Evolutionary conservation across 2,329 filamentous ascomycete species (phyloP).

Genomic region (Talaromyces sp.): DNA sequence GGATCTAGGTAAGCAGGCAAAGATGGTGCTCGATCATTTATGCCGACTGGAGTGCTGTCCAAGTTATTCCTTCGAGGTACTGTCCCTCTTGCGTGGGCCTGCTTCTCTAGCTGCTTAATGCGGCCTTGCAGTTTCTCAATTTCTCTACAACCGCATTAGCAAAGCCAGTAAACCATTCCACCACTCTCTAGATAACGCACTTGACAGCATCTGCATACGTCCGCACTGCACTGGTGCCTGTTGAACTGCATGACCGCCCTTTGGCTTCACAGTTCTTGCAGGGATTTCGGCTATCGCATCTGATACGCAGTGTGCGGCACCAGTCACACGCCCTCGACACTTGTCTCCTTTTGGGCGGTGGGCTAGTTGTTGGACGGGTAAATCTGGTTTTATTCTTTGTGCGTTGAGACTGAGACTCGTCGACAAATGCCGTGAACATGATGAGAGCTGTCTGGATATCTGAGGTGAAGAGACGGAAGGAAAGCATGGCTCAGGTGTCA

Average conservation of each 20-base stretch:
- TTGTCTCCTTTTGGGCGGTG: conserved; percentile 5
- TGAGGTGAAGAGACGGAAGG: neutral
- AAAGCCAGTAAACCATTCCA: neutral
- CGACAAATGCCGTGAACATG: neutral
- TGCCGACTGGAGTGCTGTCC: neutral
- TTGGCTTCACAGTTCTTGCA: conserved; percentile 7
- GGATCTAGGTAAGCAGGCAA: neutral
- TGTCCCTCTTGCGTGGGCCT: neutral
- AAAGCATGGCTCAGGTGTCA: neutral
- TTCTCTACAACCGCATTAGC: neutral
- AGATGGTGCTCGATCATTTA: neutral
- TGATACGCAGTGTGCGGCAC: conserved; percentile 7
- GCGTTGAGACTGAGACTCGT: neutral
- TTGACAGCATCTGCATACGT: conserved; percentile 2
- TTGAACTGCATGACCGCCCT: conserved; percentile 3
- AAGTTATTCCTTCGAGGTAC: neutral
- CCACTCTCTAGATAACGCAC: neutral
- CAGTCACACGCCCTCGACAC: conserved; percentile 7
- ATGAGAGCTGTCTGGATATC: neutral
- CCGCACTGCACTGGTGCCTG: neutral
- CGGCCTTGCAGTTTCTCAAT: conserved; percentile 4
- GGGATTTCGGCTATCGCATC: conserved; percentile 8
- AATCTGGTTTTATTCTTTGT: neutral
- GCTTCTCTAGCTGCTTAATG: conserved; percentile 6
- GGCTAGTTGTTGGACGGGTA: conserved; percentile 1